phyloP scores from a whole-genome alignment of 179 eudicot species.

The Nepenthes alata region DNA sequence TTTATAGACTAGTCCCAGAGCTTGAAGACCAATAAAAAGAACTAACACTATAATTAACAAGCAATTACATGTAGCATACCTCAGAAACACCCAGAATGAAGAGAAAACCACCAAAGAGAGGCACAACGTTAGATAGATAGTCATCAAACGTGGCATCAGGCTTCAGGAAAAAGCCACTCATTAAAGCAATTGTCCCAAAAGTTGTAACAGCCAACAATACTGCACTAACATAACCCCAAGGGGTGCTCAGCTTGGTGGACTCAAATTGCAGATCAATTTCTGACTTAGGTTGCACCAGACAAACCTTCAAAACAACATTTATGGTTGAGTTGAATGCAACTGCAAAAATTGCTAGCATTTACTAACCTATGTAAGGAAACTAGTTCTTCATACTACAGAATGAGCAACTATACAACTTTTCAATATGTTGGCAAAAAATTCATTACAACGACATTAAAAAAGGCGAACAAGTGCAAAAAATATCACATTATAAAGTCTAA shows the following conservation, averaged over 20 bases:
- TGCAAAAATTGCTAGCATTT: neutral
- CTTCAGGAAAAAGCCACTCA: constrained; percentile 89
- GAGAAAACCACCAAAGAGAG: constrained; percentile 86
- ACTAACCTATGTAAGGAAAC: too few relatives aligned
- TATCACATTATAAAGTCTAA: too few relatives aligned
- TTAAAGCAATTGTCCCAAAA: constrained; percentile 79
- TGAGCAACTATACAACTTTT: too few relatives aligned
- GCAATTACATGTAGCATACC: constrained; percentile 22
- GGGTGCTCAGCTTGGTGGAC: constrained; percentile 61
- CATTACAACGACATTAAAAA: too few relatives aligned
- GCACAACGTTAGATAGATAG: constrained; percentile 63
- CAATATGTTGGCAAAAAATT: too few relatives aligned
- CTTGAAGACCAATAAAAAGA: too few relatives aligned
- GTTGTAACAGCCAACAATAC: constrained; percentile 65
- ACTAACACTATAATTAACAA: too few relatives aligned
- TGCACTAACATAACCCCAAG: constrained; percentile 80
- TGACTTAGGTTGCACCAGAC: constrained; percentile 89
- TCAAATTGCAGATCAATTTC: constrained; percentile 94
- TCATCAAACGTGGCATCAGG: constrained; percentile 80
- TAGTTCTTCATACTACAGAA: too few relatives aligned
- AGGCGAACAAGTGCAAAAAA: too few relatives aligned
- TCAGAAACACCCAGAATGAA: constrained; percentile 88
- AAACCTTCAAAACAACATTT: constrained; percentile 35
- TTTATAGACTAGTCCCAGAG: too few relatives aligned
- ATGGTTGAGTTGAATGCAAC: neutral